phyloP scores from a whole-genome alignment of 23 red algal species.

The Porphyridium purpureum region DNA sequence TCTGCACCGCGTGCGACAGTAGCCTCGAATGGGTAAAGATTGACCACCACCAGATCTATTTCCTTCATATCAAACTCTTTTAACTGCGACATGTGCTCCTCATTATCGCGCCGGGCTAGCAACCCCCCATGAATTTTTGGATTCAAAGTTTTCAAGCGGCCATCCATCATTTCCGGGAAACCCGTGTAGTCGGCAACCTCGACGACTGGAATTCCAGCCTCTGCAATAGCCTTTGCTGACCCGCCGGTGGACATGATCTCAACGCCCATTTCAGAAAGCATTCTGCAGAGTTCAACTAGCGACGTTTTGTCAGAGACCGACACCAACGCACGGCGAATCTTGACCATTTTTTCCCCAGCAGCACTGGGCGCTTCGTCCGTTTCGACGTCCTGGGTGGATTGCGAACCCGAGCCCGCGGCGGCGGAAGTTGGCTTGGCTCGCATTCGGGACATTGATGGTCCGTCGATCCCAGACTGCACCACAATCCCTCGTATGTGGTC shows the following conservation, averaged over 20 bases:
- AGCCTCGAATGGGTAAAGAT: slow-evolving; percentile 89
- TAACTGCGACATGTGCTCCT: slow-evolving; percentile 34
- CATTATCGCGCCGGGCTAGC: slow-evolving; percentile 40
- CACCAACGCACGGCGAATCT: slow-evolving; percentile 53
- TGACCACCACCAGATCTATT: slow-evolving; percentile 88
- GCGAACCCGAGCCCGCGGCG: no score
- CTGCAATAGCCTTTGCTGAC: slow-evolving; percentile 27
- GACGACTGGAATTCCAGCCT: slow-evolving; percentile 44
- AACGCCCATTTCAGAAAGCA: slow-evolving; percentile 50
- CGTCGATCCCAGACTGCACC: no score
- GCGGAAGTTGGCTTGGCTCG: no score
- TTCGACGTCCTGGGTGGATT: no score
- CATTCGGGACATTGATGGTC: no score
- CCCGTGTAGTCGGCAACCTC: slow-evolving; percentile 70
- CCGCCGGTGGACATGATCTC: slow-evolving; percentile 86
- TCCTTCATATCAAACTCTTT: slow-evolving; percentile 24
- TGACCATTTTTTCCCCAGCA: no score
- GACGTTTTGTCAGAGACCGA: slow-evolving; percentile 79
- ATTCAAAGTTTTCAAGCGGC: slow-evolving; percentile 80
- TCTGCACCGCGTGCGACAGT: slow-evolving; percentile 28
- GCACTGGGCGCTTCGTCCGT: no score
- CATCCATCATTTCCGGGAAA: slow-evolving; percentile 85
- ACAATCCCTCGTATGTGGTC: no score
- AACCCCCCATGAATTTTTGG: slow-evolving; percentile 76
- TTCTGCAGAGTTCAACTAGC: slow-evolving; percentile 33